Evolutionary conservation across 108 stramenopile species (phyloP).

Genomic region (Pinguiococcus pyrenoidosus): DNA sequence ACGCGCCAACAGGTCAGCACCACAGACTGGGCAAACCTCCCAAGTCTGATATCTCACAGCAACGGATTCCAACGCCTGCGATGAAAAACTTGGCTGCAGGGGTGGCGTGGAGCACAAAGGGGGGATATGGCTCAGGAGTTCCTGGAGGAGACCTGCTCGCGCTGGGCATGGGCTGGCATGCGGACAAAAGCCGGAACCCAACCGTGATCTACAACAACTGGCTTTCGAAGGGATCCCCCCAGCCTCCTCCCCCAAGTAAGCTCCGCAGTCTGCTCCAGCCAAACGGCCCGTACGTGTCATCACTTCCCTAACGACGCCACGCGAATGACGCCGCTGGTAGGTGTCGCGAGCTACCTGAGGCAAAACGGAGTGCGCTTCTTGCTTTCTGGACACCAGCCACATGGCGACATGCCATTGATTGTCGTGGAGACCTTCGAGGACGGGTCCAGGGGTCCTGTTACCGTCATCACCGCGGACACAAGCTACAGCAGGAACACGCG

Average conservation of each 20-base stretch:
- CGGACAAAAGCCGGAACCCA: slow-evolving; percentile 42
- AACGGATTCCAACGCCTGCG: neutral
- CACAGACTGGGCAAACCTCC: no score
- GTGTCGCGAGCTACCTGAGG: slow-evolving; percentile 37
- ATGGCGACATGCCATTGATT: slow-evolving; percentile 66
- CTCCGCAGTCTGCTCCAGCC: no score
- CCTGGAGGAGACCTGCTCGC: slow-evolving; percentile 10
- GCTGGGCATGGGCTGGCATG: slow-evolving; percentile 42
- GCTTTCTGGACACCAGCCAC: slow-evolving; percentile 61
- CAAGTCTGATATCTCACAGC: no score
- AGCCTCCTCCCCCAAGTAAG: no score
- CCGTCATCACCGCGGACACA: no score
- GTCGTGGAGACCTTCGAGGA: no score
- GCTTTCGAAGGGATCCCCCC: slow-evolving; percentile 54
- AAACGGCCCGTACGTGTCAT: slow-evolving; percentile 7
- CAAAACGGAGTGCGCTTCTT: slow-evolving; percentile 36
- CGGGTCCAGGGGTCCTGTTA: no score
- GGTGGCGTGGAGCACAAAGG: slow-evolving; percentile 46
- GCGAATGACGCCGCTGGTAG: slow-evolving; percentile 14
- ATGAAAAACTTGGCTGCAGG: neutral
- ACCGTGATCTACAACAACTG: slow-evolving; percentile 59
- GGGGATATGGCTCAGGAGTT: slow-evolving; percentile 45
- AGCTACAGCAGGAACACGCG: no score
- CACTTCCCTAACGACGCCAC: slow-evolving; percentile 2
- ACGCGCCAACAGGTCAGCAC: neutral